A percentile compares a stretch with the other conserved stretches of the same genome.
Evolutionary conservation across 352 stramenopile genomes (phyloP).

Genomic region (Phytophthora syringae): DNA sequence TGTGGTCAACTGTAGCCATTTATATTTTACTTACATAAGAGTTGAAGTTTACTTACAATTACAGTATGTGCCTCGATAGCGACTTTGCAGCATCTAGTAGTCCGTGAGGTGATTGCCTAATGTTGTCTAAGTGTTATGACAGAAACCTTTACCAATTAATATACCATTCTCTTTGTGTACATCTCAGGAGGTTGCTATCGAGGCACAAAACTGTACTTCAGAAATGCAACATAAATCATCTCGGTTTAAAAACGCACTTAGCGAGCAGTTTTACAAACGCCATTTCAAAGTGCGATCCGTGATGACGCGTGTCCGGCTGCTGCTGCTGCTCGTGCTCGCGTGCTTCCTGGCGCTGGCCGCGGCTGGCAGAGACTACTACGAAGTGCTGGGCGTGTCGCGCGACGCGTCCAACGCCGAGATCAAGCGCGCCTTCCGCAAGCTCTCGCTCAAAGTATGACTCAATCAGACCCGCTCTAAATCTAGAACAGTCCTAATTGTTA

Average conservation of each 20-base stretch:
- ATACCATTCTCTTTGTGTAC: too few species aligned
- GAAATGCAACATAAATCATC: too few species aligned
- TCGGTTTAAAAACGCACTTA: too few species aligned
- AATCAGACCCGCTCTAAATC: background rate
- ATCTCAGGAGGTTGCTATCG: too few species aligned
- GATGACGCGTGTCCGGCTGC: constrained; percentile 38
- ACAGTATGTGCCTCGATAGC: too few species aligned
- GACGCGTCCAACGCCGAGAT: constrained; percentile 76
- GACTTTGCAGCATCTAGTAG: too few species aligned
- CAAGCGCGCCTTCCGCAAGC: constrained; percentile 87
- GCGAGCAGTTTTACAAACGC: too few species aligned
- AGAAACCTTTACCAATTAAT: too few species aligned
- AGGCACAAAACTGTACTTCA: too few species aligned
- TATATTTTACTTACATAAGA: background rate
- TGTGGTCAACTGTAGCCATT: background rate
- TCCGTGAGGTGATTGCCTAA: too few species aligned
- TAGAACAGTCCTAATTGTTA: background rate
- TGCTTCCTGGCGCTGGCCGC: constrained; percentile 32
- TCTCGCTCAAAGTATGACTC: constrained; percentile 91
- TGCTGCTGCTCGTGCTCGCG: constrained; percentile 39
- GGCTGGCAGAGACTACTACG: constrained; percentile 72
- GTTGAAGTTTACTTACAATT: too few species aligned
- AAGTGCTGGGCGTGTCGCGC: constrained; percentile 67
- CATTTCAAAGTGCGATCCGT: constrained; percentile 12
- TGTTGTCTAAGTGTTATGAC: too few species aligned